Percentiles rank a stretch among this genome's conserved stretches.
phyloP scores from a whole-genome alignment of 345 rosid genomes.

The Sisymbrium irio region DNA sequence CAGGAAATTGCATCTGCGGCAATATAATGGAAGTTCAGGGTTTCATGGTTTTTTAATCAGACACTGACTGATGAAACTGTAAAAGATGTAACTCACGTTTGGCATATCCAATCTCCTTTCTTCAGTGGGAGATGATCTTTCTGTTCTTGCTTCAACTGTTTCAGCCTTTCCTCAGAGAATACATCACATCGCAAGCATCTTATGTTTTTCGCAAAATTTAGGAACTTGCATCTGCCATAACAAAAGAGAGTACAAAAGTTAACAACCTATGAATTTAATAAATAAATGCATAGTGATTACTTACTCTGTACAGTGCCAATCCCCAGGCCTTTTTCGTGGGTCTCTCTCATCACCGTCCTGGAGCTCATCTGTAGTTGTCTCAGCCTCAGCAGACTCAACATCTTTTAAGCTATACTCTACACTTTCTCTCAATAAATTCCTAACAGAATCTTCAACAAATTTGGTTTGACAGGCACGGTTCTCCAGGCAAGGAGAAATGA shows the following conservation, averaged over 20 bases:
- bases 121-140: conserved; percentile 72
- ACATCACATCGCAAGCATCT: conserved; percentile 67
- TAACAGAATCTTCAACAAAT: conserved; percentile 64
- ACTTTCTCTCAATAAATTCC: conserved; percentile 61
- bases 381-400: conserved; percentile 22
- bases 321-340: conserved; percentile 60
- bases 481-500: conserved; percentile 45
- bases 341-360: conserved; percentile 30
- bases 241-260: neutral
- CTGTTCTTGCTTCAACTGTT: conserved; percentile 55
- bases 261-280: neutral
- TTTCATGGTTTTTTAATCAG: neutral
- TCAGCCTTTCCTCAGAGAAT: conserved; percentile 59
- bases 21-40: conserved; percentile 11
- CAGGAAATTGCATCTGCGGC: conserved; percentile 71
- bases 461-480: conserved; percentile 60
- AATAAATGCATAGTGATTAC: no score
- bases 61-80: neutral
- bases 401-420: conserved; percentile 44
- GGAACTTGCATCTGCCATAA: conserved; percentile 65
- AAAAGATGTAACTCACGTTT: conserved; percentile 43
- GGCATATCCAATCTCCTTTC: conserved; percentile 94
- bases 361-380: conserved; percentile 6
- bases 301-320: conserved; percentile 85
- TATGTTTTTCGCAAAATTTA: conserved; percentile 78